phyloP scores from a whole-genome alignment of 73 alveolate species.

The Paramecium bursaria region DNA sequence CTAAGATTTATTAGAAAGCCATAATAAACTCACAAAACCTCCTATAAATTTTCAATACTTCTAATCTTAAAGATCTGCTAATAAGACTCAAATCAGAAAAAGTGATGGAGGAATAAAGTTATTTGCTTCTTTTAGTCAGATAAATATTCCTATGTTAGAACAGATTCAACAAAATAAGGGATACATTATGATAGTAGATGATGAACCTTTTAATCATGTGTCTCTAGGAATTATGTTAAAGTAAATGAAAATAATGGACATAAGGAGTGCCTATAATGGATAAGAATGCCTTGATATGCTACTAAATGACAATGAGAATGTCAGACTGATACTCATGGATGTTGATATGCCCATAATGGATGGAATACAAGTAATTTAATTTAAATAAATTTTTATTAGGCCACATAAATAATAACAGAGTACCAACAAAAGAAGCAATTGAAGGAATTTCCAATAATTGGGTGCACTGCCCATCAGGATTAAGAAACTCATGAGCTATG shows the following conservation, averaged over 20 bases:
- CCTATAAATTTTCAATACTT: no score
- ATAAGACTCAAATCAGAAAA: no score
- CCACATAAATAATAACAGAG: neutral
- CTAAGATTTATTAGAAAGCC: no score
- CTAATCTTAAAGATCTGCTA: no score
- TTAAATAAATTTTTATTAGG: no score
- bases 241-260: neutral
- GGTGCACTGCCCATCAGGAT: conserved; percentile 45
- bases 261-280: conserved; percentile 10
- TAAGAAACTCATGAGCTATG: conserved; percentile 19
- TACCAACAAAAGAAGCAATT: neutral
- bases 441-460: neutral
- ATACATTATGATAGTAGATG: conserved; percentile 37
- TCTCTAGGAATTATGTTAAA: conserved; percentile 1
- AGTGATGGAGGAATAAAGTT: no score
- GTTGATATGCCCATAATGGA: conserved; percentile 55
- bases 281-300: conserved; percentile 16
- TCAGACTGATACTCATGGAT: conserved; percentile 28
- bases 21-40: no score
- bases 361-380: conserved; percentile 33
- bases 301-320: neutral
- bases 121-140: no score
- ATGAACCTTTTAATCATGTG: conserved; percentile 56
- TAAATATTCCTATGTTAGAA: no score
- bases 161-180: no score